These are phyloP conservation scores for Hygrocybe punicea DNA, from an alignment of 768 basidiomycete genomes.

Conservation along the genomic window DNA sequence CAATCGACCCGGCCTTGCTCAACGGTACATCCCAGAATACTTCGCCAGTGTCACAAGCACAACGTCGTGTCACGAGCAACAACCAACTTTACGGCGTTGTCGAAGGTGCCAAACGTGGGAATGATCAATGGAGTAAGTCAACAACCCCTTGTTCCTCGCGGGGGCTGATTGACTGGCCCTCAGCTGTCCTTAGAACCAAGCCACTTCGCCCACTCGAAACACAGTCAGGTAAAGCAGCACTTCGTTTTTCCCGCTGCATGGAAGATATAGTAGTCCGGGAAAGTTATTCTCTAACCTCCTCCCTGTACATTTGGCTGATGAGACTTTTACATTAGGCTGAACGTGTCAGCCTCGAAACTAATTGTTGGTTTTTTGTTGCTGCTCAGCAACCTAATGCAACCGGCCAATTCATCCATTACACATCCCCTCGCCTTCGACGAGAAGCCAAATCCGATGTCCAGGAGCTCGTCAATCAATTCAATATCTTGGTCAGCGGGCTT, in stretches of 20 bases:
- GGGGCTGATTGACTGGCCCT: neutral
- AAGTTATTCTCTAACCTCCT: neutral
- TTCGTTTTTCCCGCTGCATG: neutral
- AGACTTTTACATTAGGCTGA: constrained; percentile 1
- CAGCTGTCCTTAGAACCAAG: neutral
- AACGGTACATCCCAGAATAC: neutral
- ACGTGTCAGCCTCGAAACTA: neutral
- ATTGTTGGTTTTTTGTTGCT: constrained; percentile 1
- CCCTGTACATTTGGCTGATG: neutral
- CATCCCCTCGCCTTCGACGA: constrained; percentile 1
- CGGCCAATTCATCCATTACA: neutral
- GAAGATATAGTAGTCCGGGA: neutral
- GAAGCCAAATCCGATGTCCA: neutral
- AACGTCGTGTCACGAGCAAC: neutral
- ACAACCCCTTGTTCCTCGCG: neutral
- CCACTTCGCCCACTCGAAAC: neutral
- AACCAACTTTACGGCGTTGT: neutral
- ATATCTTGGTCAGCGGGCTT: neutral
- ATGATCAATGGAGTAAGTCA: constrained; percentile 1
- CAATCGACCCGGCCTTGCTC: neutral
- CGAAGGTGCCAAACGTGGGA: constrained; percentile 6
- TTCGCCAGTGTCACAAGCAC: neutral
- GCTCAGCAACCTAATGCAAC: constrained; percentile 3
- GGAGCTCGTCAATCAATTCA: neutral
- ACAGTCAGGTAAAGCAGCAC: neutral